These are phyloP conservation scores for Peronosclerospora sorghi DNA, from an alignment of 352 stramenopile genomes.

Conservation along the genomic window DNA sequence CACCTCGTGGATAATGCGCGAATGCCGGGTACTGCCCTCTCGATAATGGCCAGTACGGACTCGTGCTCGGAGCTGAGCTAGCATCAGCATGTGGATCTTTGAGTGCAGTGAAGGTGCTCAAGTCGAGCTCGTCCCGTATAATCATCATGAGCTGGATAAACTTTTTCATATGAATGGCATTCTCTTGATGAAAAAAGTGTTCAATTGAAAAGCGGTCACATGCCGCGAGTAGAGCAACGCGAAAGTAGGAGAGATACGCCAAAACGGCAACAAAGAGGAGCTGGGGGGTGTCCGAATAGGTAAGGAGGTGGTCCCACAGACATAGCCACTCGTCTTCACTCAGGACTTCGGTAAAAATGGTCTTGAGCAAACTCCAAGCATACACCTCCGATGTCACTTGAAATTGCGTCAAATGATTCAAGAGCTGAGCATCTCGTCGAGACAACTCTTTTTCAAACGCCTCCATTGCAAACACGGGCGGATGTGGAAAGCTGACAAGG, in stretches of 20 bases:
- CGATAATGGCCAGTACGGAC: constrained; percentile 43
- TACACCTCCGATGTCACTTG: constrained; percentile 52
- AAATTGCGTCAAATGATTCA: constrained; percentile 66
- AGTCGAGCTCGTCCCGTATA: constrained; percentile 27
- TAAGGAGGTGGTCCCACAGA: constrained; percentile 84
- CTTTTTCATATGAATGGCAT: constrained; percentile 59
- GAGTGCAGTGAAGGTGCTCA: constrained; percentile 19
- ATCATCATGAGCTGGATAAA: constrained; percentile 64
- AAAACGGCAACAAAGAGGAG: constrained; percentile 55
- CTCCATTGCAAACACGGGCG: constrained; percentile 58
- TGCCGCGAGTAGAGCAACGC: constrained; percentile 41
- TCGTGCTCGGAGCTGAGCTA: neutral
- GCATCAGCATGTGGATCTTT: constrained; percentile 2
- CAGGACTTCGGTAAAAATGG: constrained; percentile 84
- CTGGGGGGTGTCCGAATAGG: constrained; percentile 49
- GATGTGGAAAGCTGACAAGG: constrained; percentile 73
- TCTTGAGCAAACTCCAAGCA: constrained; percentile 80
- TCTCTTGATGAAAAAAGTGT: constrained; percentile 82
- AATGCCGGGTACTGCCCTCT: constrained; percentile 75
- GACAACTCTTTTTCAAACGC: constrained; percentile 65
- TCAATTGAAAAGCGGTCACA: constrained; percentile 55
- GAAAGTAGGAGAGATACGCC: constrained; percentile 65
- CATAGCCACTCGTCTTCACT: constrained; percentile 80
- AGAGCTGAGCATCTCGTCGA: constrained; percentile 53
- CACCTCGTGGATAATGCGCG: constrained; percentile 59